phyloP scores from a whole-genome alignment of 23 red algal genomes.

The Gracilariopsis chorda region DNA sequence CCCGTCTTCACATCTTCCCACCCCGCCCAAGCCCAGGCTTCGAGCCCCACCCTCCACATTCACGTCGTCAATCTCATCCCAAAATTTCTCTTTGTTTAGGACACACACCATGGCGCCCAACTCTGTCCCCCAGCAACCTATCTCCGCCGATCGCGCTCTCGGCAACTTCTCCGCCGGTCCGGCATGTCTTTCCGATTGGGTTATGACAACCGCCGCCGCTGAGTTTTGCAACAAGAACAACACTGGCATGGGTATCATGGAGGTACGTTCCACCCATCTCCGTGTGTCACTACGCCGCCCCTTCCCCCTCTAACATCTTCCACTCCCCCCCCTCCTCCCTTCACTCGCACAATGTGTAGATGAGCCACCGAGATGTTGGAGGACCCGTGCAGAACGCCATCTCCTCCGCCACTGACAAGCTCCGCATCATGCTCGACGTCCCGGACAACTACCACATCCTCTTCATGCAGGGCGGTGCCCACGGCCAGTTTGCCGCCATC shows the following conservation, averaged over 20 bases:
- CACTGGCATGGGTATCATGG: conserved; percentile 58
- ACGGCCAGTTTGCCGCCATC: conserved; percentile 64
- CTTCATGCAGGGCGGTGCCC: conserved; percentile 57
- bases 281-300: background rate
- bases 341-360: background rate
- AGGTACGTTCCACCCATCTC: background rate
- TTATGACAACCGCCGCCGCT: conserved; percentile 45
- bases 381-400: conserved; percentile 67
- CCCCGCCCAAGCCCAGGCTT: background rate
- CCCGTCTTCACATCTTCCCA: background rate
- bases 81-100: background rate
- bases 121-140: conserved; percentile 20
- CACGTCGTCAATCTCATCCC: background rate
- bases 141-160: conserved; percentile 11
- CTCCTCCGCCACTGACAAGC: conserved; percentile 34
- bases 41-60: background rate
- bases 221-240: conserved; percentile 41
- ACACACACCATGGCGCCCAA: conserved; percentile 9
- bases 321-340: background rate
- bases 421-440: conserved; percentile 42
- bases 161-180: conserved; percentile 65
- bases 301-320: background rate
- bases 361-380: conserved; percentile 51
- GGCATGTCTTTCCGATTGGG: conserved; percentile 54
- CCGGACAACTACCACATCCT: conserved; percentile 50